These are phyloP conservation scores for Angomonas ambiguus DNA, from an alignment of 208 protist species.

Conservation along the genomic window DNA sequence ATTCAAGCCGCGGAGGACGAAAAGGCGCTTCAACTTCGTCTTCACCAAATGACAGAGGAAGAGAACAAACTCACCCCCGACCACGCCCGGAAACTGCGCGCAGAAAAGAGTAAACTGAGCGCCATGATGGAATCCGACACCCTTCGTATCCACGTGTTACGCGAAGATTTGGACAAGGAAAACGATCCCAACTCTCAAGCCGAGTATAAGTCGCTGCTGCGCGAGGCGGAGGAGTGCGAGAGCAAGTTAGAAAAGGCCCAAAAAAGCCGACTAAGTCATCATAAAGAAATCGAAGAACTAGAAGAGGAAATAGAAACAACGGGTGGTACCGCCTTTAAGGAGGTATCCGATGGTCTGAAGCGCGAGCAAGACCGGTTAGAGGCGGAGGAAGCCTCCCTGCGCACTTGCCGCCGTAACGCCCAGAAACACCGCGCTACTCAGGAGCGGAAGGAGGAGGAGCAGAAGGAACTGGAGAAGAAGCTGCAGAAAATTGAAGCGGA, in stretches of 20 bases:
- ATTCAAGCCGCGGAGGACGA: slow-evolving; percentile 71
- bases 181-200: slow-evolving; percentile 12
- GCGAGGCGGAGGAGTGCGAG: slow-evolving; percentile 26
- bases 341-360: slow-evolving; percentile 46
- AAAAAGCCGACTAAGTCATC: slow-evolving; percentile 33
- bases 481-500: slow-evolving; percentile 61
- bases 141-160: slow-evolving; percentile 30
- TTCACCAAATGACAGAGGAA: slow-evolving; percentile 65
- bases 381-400: slow-evolving; percentile 69
- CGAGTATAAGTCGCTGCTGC: slow-evolving; percentile 27
- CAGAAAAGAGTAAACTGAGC: slow-evolving; percentile 41
- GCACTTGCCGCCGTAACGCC: slow-evolving; percentile 48
- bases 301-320: slow-evolving; percentile 68
- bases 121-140: slow-evolving; percentile 41
- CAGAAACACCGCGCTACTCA: slow-evolving; percentile 73
- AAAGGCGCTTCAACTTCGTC: slow-evolving; percentile 41
- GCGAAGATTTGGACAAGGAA: slow-evolving; percentile 28
- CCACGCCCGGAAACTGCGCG: slow-evolving; percentile 40
- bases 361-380: slow-evolving; percentile 56
- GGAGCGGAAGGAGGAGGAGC: slow-evolving; percentile 54
- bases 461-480: slow-evolving; percentile 52
- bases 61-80: slow-evolving; percentile 45
- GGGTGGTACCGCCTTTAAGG: slow-evolving; percentile 72
- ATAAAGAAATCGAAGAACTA: slow-evolving; percentile 51
- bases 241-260: slow-evolving; percentile 29